Evolutionary conservation across 2,329 filamentous ascomycete genomes (phyloP), one percentile per base, ranked within the genome.

Genomic region (Microthyrium microscopicum): DNA sequence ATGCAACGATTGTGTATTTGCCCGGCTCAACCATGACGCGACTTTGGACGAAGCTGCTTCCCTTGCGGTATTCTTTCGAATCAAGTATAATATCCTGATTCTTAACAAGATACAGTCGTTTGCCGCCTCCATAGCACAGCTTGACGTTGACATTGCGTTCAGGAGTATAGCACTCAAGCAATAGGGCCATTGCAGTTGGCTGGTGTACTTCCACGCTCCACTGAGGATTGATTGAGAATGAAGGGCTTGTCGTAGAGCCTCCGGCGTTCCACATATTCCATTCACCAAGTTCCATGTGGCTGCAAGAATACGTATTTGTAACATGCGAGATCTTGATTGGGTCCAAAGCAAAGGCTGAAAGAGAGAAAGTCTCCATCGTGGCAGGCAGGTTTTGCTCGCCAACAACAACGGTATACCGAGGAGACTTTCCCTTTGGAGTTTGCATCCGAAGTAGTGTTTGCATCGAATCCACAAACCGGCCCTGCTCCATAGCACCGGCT

Each of bases 401-500:
- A 19, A 84, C 62, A 5, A 85, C 80, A 4, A 80, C 59, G 0
- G 70, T 75, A 44, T 71, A 71, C 8, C 57, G 56, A 12, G 56
- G 52, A 2, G 62, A 50, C n/a, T 62, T 53, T 38, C 65, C 64
- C 2, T 62, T 50, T n/a, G 62, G 54, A 37, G 66, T 64, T 19
- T 80, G 68, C 39, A 92, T 66, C 37, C 78, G 75, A 28, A 91
- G 71, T 5, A 98, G 69, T 1, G 81, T 92, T 52, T 95, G 91
- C 2, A 84, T 84, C 3, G 85, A 91, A 54, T 94, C 87, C 21
- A 95, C 83, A 41, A 82, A 93, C n/a, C 82, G 80, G 1, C 78
- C 79, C 22, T 77, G 73, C 44, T 81, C 73, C 1, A 80, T 52
- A 17, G 74, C 69, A 5, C 72, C 71, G 36, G 87, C 80, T 34